Evolutionary conservation across 2,329 filamentous ascomycete species (phyloP).

Genomic region (Arthrobotrys megalospora): DNA sequence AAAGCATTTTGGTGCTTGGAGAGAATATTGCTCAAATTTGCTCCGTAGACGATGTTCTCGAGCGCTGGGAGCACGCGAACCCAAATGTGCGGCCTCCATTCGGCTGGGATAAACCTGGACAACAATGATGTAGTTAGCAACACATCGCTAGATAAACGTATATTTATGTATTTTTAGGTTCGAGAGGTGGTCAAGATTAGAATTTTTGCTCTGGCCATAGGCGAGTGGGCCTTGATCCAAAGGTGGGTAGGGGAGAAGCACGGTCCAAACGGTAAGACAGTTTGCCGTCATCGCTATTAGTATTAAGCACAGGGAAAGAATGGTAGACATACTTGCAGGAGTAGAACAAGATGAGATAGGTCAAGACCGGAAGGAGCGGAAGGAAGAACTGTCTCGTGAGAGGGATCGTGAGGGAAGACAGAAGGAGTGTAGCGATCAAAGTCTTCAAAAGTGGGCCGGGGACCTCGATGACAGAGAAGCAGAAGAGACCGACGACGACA

Average conservation of each 20-base stretch:
- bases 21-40: conserved; percentile 94
- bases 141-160: conserved; percentile 13
- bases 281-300: conserved; percentile 32
- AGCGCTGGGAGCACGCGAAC: conserved; percentile 93
- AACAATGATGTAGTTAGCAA: conserved; percentile 35
- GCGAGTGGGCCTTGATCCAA: conserved; percentile 6
- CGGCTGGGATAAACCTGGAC: conserved; percentile 86
- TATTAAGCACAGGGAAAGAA: conserved; percentile 1
- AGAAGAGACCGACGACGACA: conserved; percentile 82
- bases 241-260: not conserved
- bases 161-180: conserved; percentile 10
- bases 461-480: conserved; percentile 82
- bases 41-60: conserved; percentile 96
- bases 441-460: conserved; percentile 85
- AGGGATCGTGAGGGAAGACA: conserved; percentile 82
- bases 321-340: conserved; percentile 82
- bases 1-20: conserved; percentile 88
- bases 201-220: not conserved
- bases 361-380: conserved; percentile 85
- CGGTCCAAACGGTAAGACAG: conserved; percentile 13
- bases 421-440: conserved; percentile 77
- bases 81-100: conserved; percentile 93
- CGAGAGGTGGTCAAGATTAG: not conserved
- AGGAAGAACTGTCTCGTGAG: conserved; percentile 92
- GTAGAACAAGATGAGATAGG: conserved; percentile 92